phyloP scores from a whole-genome alignment of 1,139 yeast species.

The Protomyces arabidopsidicola region DNA sequence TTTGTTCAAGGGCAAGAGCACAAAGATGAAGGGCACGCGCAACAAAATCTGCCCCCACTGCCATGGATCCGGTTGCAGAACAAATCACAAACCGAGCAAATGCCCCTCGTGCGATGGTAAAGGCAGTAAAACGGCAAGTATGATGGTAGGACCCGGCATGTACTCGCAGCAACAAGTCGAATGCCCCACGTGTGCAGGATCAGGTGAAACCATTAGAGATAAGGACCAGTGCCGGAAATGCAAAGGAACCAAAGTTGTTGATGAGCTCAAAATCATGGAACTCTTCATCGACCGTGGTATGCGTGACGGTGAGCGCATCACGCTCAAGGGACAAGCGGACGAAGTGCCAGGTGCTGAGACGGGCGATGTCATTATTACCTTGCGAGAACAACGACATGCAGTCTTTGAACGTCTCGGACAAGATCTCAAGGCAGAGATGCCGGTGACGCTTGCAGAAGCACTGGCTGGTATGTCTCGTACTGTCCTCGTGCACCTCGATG shows the following conservation, averaged over 20 bases:
- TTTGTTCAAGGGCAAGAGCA: conserved; percentile 71
- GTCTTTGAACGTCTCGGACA: conserved; percentile 57
- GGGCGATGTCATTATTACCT: conserved; percentile 70
- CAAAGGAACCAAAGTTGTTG: conserved; percentile 56
- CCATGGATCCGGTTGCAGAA: conserved; percentile 43
- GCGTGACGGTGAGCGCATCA: conserved; percentile 55
- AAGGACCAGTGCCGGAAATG: conserved; percentile 73
- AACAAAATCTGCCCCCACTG: conserved; percentile 58
- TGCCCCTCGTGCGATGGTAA: conserved; percentile 72
- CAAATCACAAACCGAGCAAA: conserved; percentile 50
- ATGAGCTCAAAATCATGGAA: conserved; percentile 70
- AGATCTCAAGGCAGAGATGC: conserved; percentile 59
- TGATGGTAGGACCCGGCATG: conserved; percentile 72
- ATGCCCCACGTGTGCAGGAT: conserved; percentile 70
- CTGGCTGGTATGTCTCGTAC: conserved; percentile 67
- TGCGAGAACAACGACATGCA: conserved; percentile 47
- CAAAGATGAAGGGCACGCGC: conserved; percentile 70
- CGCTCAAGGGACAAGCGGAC: conserved; percentile 69
- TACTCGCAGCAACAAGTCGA: conserved; percentile 58
- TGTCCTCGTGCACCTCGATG: conserved; percentile 74
- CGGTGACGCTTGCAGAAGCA: conserved; percentile 71
- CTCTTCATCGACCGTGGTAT: conserved; percentile 75
- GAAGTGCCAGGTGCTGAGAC: conserved; percentile 66
- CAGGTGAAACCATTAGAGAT: conserved; percentile 56
- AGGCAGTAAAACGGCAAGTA: conserved; percentile 52